Evolutionary conservation across 495 filamentous ascomycete species (phyloP).

Genomic region (Penicillium atrosanguineum): DNA sequence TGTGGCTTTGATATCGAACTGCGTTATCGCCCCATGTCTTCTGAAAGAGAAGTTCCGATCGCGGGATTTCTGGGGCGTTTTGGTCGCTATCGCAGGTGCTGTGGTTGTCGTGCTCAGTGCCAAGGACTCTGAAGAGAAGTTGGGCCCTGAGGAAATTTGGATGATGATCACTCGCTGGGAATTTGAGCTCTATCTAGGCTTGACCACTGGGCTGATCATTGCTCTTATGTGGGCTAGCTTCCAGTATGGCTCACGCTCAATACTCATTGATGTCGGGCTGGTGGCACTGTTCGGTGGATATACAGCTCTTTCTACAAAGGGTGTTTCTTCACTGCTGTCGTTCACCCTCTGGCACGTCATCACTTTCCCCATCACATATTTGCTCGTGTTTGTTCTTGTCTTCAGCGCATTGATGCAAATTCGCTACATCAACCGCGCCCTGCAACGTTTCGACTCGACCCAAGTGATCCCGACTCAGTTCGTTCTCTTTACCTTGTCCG

Average conservation of each 20-base stretch:
- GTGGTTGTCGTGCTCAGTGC: slow-evolving; percentile 92
- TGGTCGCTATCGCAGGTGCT: slow-evolving; percentile 81
- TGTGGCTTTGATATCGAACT: slow-evolving; percentile 92
- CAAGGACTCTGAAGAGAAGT: slow-evolving; percentile 81
- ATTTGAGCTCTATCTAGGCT: slow-evolving; percentile 83
- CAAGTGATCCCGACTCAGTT: slow-evolving; percentile 98
- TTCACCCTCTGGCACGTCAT: slow-evolving; percentile 82
- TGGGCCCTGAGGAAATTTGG: slow-evolving; percentile 89
- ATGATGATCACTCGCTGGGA: slow-evolving; percentile 83
- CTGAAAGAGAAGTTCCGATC: slow-evolving; percentile 83
- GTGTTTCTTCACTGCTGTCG: slow-evolving; percentile 90
- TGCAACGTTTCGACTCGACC: slow-evolving; percentile 93
- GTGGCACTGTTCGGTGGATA: slow-evolving; percentile 94
- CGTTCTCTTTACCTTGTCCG: slow-evolving; percentile 90
- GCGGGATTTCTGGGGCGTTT: slow-evolving; percentile 85
- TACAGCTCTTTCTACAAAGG: slow-evolving; percentile 93
- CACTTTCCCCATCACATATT: slow-evolving; percentile 88
- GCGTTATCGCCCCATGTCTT: slow-evolving; percentile 89
- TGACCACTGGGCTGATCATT: slow-evolving; percentile 70
- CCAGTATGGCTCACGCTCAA: slow-evolving; percentile 75
- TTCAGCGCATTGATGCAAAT: slow-evolving; percentile 91
- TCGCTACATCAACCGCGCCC: slow-evolving; percentile 89
- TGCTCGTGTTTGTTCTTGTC: slow-evolving; percentile 71
- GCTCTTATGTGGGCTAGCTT: slow-evolving; percentile 77
- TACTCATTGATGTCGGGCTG: slow-evolving; percentile 88